Conservation (phyloP, 2,329 filamentous ascomycete genomes). For the Botrytis fabae region DNA sequence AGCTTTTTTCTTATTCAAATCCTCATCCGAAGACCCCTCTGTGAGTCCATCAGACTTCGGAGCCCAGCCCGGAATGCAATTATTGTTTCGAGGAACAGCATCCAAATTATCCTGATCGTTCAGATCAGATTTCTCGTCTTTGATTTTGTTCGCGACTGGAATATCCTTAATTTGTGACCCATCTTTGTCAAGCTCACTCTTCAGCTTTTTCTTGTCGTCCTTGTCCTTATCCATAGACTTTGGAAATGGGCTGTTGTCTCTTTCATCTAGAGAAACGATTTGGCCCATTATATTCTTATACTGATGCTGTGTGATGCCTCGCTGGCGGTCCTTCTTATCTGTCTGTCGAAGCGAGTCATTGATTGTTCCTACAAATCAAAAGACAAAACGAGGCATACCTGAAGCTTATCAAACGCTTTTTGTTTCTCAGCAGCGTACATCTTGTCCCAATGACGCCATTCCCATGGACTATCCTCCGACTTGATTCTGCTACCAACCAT, state of each 20-base stretch:
- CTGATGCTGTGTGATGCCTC: neutral
- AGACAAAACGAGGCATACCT: neutral
- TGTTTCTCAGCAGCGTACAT: slow-evolving; percentile 14
- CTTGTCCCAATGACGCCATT: slow-evolving; percentile 20
- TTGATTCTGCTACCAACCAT: neutral
- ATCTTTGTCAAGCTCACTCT: neutral
- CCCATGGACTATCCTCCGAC: neutral
- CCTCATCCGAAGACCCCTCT: neutral
- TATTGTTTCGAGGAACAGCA: neutral
- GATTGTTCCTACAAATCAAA: too few species aligned
- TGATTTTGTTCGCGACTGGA: too few species aligned
- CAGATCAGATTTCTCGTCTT: neutral
- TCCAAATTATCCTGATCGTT: neutral
- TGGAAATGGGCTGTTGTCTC: neutral
- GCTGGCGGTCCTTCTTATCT: neutral
- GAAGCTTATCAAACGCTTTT: slow-evolving; percentile 8
- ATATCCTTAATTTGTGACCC: neutral
- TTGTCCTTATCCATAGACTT: neutral
- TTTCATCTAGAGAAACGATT: neutral
- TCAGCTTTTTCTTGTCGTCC: neutral
- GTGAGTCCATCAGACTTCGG: neutral
- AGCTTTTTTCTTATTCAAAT: neutral
- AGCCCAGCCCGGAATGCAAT: neutral
- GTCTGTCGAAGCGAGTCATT: neutral
- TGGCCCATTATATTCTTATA: neutral